phyloP scores from a whole-genome alignment of 2,329 filamentous ascomycete species.

The Lecanicillium sp. region DNA sequence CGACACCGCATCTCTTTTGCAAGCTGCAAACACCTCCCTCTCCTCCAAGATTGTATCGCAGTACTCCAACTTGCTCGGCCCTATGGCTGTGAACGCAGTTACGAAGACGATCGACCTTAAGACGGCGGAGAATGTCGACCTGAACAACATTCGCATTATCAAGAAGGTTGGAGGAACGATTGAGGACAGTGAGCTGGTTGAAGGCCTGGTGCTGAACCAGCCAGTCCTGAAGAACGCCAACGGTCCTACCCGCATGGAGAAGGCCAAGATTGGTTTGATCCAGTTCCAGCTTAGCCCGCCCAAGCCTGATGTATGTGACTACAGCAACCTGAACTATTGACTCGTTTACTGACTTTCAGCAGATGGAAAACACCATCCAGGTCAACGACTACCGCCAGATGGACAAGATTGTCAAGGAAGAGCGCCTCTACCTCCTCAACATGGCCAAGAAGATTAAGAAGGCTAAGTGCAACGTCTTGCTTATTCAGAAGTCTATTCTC shows the following conservation, averaged over 20 bases:
- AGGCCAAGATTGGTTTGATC: constrained; percentile 92
- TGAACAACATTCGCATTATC: constrained; percentile 92
- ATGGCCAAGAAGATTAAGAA: constrained; percentile 99
- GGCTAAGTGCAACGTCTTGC: constrained; percentile 96
- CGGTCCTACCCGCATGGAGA: constrained; percentile 88
- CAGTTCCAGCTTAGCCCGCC: constrained; percentile 98
- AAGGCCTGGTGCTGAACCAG: constrained; percentile 88
- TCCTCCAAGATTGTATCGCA: constrained; percentile 99
- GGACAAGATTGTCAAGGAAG: constrained; percentile 99
- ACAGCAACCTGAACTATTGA: background rate
- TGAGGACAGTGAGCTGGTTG: constrained; percentile 95
- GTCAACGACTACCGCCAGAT: constrained; percentile 99
- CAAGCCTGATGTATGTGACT: constrained; percentile 74
- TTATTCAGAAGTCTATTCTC: constrained; percentile 98
- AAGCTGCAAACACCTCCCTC: constrained; percentile 93
- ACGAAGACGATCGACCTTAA: constrained; percentile 93
- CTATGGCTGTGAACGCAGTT: constrained; percentile 96
- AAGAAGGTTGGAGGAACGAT: constrained; percentile 98
- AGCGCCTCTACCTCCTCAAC: constrained; percentile 94
- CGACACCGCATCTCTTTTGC: constrained; percentile 84
- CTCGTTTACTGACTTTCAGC: constrained; percentile 14
- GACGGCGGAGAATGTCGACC: constrained; percentile 91
- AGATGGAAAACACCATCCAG: constrained; percentile 99
- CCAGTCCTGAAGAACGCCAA: constrained; percentile 88
- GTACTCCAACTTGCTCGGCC: constrained; percentile 89